Evolutionary conservation across 768 basidiomycete genomes (phyloP), one percentile per base, ranked within the genome.

Genomic region (Exidia glandulosa): DNA sequence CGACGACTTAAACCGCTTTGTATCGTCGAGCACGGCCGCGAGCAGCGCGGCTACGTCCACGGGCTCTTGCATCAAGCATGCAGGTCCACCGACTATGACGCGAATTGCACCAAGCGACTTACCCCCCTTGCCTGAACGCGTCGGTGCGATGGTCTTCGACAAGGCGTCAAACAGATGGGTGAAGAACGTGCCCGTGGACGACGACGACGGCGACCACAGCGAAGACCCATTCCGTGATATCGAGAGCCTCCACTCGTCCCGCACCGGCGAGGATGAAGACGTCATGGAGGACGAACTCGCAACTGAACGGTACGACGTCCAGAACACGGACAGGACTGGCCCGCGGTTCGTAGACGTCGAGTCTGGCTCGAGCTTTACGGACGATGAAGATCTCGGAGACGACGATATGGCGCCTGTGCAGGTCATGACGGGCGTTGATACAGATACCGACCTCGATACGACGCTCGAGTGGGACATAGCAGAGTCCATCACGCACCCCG

Each of bases 191-290:
- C 68, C 58, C 58, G 67, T 58, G 62, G 63, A 65, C 71, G 69
- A 61, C 67, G 74, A 58, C 9, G 77, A 73, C 31, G 69, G 66
- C 73, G 76, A 79, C 45, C 77, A 79, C 47, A 89, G 88, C 62
- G 90, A 91, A 65, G 94, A 97, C 74, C 89, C 91, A 7, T 97
- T 97, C 72, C 82, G 83, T 32, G 94, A 94, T 65, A 87, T 97
- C 58, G 94, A 95, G 68, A 93, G 91, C 65, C 69, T 94, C 66
- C 76, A 50, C 48, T 16, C 25, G 9, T 32, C 30, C 30, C 33
- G 45, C 29, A 54, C 29, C 29, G 54, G 32, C 6, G 58, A 58
- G 2, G 57, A 37, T 79, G 61, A 86, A 86, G 69, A 58, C 61
- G 87, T 87, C 65, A 75, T 79, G 57, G 83, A 83, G 64, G 72